Base-by-base conservation (phyloP, 371 early-diverging fungal genomes). In the Parasitella parasitica region DNA sequence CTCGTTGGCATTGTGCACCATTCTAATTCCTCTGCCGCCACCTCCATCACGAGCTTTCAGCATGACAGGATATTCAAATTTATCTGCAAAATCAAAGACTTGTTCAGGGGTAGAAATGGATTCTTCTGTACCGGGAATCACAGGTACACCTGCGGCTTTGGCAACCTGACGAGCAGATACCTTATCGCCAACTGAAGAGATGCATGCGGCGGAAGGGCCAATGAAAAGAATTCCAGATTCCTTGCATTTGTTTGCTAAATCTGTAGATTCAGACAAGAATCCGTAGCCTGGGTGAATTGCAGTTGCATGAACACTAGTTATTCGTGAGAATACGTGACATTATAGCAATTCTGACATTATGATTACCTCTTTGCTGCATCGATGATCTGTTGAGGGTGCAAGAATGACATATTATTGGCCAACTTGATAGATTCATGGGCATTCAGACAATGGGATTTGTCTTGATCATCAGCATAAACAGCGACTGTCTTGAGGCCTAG, bases 181-280 rank as follows among this genome's bases (percentile, higher is more conserved):
- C 82, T 97, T 97, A 81, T 95, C 95, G 52, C 97, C 96, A 84
- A 96, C 93, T 37, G 85, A 83, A 1, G 80, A 83, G 83, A 97
- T 96, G 36, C 94, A 86, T 28, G 73, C 61, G 38, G 82, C 78
- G 26, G 82, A 81, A n/a, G 94, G 94, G 12, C 94, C 94, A 59
- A 93, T 87, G 61, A 92, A 93, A 12, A 79, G 62, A 15, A 92
- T 86, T 15, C 83, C 80, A 1, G 67, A 77, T 8, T 76, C 70
- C 37, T 84, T 80, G 52, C 92, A 81, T 57, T 80, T 78, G 57
- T 85, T 73, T 35, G 86, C 90, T 71, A 93, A 88, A 30, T 77
- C 63, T 0, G 83, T 61, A 52, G 91, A 91, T 71, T 93, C 94
- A 2, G 91, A 91, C 57, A 93, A 76, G 72, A 93, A 93, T 2